Conservation (phyloP, 2,329 filamentous ascomycete genomes). For the Trichoderma sp. region DNA sequence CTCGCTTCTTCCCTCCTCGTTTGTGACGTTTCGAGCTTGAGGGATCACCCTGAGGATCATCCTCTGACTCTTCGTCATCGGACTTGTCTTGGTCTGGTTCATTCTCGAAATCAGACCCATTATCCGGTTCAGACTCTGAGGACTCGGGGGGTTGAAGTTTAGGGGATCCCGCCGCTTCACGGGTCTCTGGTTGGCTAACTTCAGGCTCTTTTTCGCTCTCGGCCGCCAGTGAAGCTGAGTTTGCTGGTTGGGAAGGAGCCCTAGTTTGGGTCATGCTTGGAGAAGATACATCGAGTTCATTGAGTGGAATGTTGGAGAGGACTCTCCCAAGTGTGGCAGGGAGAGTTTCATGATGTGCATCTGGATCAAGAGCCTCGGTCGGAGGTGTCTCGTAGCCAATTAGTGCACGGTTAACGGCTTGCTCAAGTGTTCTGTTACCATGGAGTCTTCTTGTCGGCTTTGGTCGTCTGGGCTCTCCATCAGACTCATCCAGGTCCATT, state of each 20-base stretch:
- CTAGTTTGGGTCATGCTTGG: no score
- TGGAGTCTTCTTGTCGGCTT: neutral
- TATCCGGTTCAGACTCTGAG: neutral
- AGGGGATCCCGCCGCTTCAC: no score
- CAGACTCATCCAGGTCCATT: neutral
- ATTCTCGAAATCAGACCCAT: neutral
- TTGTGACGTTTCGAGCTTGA: slow-evolving; percentile 3
- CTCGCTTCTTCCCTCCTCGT: neutral
- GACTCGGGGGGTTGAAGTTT: neutral
- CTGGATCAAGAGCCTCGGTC: fast-evolving
- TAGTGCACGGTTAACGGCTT: neutral
- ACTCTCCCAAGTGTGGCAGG: neutral
- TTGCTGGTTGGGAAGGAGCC: neutral
- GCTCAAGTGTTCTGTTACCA: neutral
- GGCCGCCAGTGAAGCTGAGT: neutral
- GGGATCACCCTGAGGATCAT: neutral
- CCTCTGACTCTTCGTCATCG: neutral
- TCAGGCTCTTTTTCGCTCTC: neutral
- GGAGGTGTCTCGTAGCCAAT: neutral
- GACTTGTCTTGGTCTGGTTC: neutral
- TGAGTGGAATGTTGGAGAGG: no score
- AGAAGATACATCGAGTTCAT: neutral
- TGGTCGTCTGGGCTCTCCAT: neutral
- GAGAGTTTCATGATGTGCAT: neutral
- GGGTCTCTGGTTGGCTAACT: neutral